Evolutionary conservation across 495 filamentous ascomycete species (phyloP).

Genomic region (Podospora pseudocomata): DNA sequence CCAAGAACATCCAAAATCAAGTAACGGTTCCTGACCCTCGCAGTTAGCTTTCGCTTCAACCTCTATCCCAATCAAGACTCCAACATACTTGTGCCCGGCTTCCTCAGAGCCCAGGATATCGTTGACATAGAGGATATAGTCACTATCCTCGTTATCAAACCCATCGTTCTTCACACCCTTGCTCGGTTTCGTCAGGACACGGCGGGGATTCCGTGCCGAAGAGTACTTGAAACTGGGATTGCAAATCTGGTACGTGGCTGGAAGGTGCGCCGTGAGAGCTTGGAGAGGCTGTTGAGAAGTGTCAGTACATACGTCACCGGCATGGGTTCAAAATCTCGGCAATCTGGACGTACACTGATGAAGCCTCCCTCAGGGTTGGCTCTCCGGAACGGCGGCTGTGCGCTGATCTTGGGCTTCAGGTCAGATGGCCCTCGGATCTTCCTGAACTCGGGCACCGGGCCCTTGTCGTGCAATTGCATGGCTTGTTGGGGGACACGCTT

Average conservation of each 20-base stretch:
- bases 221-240: slow-evolving; percentile 99
- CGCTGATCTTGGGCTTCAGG: slow-evolving; percentile 75
- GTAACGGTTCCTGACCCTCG: slow-evolving; percentile 76
- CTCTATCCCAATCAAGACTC: background rate
- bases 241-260: slow-evolving; percentile 95
- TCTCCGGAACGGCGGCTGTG: slow-evolving; percentile 84
- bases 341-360: slow-evolving; percentile 72
- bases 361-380: slow-evolving; percentile 98
- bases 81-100: slow-evolving; percentile 87
- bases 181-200: slow-evolving; percentile 98
- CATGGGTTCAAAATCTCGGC: background rate
- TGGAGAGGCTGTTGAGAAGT: slow-evolving; percentile 69
- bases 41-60: slow-evolving; percentile 21
- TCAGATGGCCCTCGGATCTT: slow-evolving; percentile 69
- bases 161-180: slow-evolving; percentile 99
- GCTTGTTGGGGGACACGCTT: slow-evolving; percentile 49
- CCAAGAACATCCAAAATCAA: slow-evolving; percentile 97
- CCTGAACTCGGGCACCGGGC: slow-evolving; percentile 82
- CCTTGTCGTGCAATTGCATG: slow-evolving; percentile 52
- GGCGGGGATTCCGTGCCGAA: slow-evolving; percentile 93
- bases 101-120: slow-evolving; percentile 98
- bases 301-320: slow-evolving; percentile 14
- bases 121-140: slow-evolving; percentile 99
- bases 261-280: slow-evolving; percentile 90
- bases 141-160: slow-evolving; percentile 98